These are phyloP conservation scores for Otatea glauca DNA, from an alignment of 176 grass and related monocot genomes.

Conservation along the genomic window DNA sequence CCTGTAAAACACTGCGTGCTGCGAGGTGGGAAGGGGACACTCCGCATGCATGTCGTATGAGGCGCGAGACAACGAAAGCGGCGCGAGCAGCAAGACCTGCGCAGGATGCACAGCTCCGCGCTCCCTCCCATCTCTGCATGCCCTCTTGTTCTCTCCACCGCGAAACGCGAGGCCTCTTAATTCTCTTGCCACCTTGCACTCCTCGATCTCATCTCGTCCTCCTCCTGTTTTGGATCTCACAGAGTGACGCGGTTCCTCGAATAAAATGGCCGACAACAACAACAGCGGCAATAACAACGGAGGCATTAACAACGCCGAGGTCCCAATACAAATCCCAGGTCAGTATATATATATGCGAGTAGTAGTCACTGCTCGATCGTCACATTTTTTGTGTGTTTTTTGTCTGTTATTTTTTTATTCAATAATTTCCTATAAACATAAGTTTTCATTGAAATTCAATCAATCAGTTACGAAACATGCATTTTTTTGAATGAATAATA, in stretches of 20 bases:
- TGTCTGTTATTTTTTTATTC: not conserved
- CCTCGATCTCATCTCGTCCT: not conserved
- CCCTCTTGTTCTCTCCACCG: conserved; percentile 33
- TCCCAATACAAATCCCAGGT: conserved; percentile 61
- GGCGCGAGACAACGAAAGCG: not conserved
- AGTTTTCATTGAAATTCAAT: too few relatives aligned
- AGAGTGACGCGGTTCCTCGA: not conserved
- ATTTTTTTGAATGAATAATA: not conserved
- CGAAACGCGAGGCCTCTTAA: conserved; percentile 6
- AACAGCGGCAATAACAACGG: conserved; percentile 3
- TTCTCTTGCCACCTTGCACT: not conserved
- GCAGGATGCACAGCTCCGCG: conserved; percentile 13
- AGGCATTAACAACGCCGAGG: conserved; percentile 28
- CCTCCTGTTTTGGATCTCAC: conserved; percentile 34
- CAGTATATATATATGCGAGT: not conserved
- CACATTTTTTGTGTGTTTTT: not conserved
- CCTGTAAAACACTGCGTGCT: not conserved
- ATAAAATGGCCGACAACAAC: conserved; percentile 49
- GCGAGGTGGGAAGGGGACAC: not conserved
- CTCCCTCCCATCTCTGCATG: conserved; percentile 24
- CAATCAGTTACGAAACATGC: too few relatives aligned
- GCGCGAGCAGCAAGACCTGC: not conserved
- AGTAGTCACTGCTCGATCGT: not conserved
- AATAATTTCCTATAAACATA: too few relatives aligned
- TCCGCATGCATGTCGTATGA: not conserved